Percentiles rank a stretch among this genome's conserved stretches.
These are phyloP conservation scores for Teunomyces aglyptinius DNA, from an alignment of 805 yeast genomes.

Conservation along the genomic window DNA sequence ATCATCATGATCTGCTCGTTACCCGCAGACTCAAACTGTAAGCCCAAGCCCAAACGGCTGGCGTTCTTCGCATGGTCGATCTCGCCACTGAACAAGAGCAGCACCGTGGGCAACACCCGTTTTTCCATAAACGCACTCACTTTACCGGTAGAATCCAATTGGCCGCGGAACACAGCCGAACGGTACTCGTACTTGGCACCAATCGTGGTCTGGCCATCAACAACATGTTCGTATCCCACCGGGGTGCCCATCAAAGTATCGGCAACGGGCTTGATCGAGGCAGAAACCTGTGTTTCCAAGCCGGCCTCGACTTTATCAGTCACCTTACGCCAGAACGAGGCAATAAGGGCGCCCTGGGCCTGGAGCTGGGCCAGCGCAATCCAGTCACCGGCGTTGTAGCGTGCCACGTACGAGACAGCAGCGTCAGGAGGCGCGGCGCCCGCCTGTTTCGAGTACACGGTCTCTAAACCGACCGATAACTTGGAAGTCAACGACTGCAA, in stretches of 20 bases:
- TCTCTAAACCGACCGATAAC: constrained; percentile 87
- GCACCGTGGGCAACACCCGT: constrained; percentile 87
- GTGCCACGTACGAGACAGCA: constrained; percentile 83
- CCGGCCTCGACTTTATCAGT: constrained; percentile 94
- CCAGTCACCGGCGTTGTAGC: constrained; percentile 89
- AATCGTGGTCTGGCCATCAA: constrained; percentile 88
- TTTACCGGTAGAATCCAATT: constrained; percentile 86
- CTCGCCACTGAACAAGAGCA: constrained; percentile 87
- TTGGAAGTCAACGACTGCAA: constrained; percentile 85
- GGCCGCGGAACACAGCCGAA: constrained; percentile 93
- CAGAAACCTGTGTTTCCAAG: constrained; percentile 79
- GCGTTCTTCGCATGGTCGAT: constrained; percentile 74
- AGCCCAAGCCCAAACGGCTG: constrained; percentile 86
- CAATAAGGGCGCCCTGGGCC: constrained; percentile 86
- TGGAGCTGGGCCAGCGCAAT: constrained; percentile 90
- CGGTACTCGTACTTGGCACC: constrained; percentile 99
- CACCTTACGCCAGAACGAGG: constrained; percentile 92
- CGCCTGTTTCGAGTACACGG: constrained; percentile 79
- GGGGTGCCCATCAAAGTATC: constrained; percentile 76
- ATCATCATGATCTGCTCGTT: constrained; percentile 87
- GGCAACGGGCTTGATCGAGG: constrained; percentile 69
- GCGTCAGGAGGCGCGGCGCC: constrained; percentile 78
- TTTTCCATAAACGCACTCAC: constrained; percentile 89
- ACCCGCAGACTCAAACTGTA: constrained; percentile 95
- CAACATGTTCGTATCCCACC: constrained; percentile 76